These are phyloP conservation scores for Agarophyton chilense DNA, from an alignment of 23 red algal genomes.

Conservation along the genomic window DNA sequence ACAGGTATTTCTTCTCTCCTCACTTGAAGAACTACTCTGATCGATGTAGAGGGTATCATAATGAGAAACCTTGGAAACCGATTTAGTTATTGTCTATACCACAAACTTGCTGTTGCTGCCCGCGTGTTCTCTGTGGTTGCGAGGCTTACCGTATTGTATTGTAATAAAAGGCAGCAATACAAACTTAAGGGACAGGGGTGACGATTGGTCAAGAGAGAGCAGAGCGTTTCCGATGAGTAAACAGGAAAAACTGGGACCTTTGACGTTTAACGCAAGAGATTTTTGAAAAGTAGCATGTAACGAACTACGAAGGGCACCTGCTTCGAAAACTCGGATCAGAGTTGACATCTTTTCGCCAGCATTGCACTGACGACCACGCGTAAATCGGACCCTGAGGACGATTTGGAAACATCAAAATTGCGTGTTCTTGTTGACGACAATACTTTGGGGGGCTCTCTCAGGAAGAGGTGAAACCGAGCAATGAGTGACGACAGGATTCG, in stretches of 20 bases:
- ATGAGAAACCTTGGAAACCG: background rate
- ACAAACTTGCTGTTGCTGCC: background rate
- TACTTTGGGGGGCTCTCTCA: too few relatives aligned
- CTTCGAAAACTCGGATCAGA: too few relatives aligned
- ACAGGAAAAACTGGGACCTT: background rate
- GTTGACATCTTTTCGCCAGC: too few relatives aligned
- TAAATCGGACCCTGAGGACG: too few relatives aligned
- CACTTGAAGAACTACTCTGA: background rate
- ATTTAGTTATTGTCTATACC: constrained; percentile 16
- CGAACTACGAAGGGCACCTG: too few relatives aligned
- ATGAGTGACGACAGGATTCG: too few relatives aligned
- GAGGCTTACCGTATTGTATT: background rate
- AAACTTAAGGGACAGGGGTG: background rate
- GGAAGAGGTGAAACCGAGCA: too few relatives aligned
- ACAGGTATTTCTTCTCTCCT: background rate
- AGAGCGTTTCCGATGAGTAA: background rate
- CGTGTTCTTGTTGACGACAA: too few relatives aligned
- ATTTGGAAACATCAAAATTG: too few relatives aligned
- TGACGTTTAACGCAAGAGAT: too few relatives aligned
- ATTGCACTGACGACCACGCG: too few relatives aligned
- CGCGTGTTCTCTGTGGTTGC: background rate
- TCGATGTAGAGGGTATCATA: background rate
- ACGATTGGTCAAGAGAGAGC: background rate
- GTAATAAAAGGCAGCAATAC: background rate
- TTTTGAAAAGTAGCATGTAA: too few relatives aligned